These are phyloP conservation scores for Clarireedia sp. DNA, from an alignment of 2,329 filamentous ascomycete species.

Conservation along the genomic window DNA sequence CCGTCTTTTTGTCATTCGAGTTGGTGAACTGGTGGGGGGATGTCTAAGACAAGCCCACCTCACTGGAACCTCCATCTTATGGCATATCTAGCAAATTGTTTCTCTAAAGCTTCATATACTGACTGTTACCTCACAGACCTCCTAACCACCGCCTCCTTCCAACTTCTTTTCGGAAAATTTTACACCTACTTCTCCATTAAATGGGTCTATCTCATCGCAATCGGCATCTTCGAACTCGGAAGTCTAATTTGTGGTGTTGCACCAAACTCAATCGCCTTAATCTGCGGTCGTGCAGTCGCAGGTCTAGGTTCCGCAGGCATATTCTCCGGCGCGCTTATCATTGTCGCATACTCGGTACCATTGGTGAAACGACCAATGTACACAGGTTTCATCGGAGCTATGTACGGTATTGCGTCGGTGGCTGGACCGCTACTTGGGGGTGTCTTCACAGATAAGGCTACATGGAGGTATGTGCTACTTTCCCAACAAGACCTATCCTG, in stretches of 20 bases:
- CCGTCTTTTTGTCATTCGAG: neutral
- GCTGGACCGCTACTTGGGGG: slow-evolving; percentile 29
- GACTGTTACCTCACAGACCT: neutral
- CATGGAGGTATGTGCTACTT: slow-evolving; percentile 11
- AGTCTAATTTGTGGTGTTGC: slow-evolving; percentile 29
- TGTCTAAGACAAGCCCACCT: neutral
- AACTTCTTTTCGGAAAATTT: slow-evolving; percentile 28
- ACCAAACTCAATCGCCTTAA: slow-evolving; percentile 29
- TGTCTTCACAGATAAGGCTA: slow-evolving; percentile 32
- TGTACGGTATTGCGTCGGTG: slow-evolving; percentile 39
- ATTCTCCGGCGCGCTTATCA: slow-evolving; percentile 23
- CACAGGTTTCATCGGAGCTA: slow-evolving; percentile 22
- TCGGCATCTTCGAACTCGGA: slow-evolving; percentile 31
- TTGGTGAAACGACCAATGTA: slow-evolving; percentile 14
- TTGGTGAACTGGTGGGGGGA: neutral
- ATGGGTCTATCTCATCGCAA: slow-evolving; percentile 29
- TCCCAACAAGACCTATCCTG: too few relatives aligned
- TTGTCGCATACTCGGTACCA: slow-evolving; percentile 16
- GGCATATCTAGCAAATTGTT: too few relatives aligned
- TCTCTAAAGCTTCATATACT: too few relatives aligned
- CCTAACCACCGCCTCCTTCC: slow-evolving; percentile 10
- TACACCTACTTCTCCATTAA: slow-evolving; percentile 29
- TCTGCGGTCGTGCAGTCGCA: slow-evolving; percentile 30
- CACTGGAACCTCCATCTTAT: too few relatives aligned
- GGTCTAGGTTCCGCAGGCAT: slow-evolving; percentile 25